Percentiles rank a stretch among this genome's conserved stretches.
Conservation (phyloP, 148 eudicot species). For the Amaranthus cruentus region DNA sequence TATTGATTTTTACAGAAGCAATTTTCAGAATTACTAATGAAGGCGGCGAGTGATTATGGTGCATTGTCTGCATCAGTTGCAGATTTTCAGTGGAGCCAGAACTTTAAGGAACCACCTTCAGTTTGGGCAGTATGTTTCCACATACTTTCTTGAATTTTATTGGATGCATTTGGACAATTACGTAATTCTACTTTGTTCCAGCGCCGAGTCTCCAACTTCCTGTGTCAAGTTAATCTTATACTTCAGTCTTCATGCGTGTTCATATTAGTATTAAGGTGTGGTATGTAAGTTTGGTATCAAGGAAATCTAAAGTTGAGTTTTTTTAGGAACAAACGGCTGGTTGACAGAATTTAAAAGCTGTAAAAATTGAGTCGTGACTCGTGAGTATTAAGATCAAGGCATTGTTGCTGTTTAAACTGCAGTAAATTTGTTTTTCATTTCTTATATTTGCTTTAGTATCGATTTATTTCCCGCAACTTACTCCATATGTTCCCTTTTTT, state of each 20-base stretch:
- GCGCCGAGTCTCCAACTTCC: too few relatives aligned
- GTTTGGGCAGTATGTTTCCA: constrained; percentile 67
- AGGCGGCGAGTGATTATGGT: constrained; percentile 99
- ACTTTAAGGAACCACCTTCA: constrained; percentile 92
- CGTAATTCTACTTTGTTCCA: too few relatives aligned
- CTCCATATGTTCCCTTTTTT: neutral
- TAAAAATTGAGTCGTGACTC: too few relatives aligned
- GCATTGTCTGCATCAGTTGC: constrained; percentile 86
- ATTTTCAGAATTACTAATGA: constrained; percentile 91
- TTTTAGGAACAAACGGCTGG: too few relatives aligned
- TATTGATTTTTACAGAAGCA: constrained; percentile 62
- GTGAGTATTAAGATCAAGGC: too few relatives aligned
- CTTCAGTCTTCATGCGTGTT: too few relatives aligned
- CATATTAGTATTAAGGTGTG: neutral
- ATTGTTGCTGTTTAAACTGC: too few relatives aligned
- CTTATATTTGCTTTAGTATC: neutral
- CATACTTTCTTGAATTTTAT: neutral
- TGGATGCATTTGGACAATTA: neutral
- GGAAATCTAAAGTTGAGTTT: too few relatives aligned
- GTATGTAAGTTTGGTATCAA: neutral
- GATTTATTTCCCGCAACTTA: neutral
- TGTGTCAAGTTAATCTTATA: too few relatives aligned
- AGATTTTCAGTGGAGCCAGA: constrained; percentile 96
- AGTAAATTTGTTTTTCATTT: too few relatives aligned
- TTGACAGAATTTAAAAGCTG: too few relatives aligned